Evolutionary conservation across 441 rosid species (phyloP).

Genomic region (Erodium texanum): DNA sequence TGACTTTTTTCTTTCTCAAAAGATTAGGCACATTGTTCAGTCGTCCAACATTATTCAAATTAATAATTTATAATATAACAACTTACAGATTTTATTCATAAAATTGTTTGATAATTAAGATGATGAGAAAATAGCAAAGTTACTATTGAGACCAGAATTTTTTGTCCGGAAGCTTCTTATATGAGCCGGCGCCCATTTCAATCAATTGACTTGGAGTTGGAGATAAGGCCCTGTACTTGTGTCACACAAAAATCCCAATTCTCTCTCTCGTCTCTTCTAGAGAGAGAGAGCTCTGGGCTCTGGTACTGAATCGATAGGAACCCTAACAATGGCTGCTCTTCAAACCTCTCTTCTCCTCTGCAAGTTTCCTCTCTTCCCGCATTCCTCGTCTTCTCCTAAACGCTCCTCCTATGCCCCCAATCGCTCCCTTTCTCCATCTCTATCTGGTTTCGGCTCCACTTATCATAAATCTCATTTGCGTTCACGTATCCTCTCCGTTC

Average conservation of each 20-base stretch:
- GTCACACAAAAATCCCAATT: not conserved
- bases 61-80: too few species aligned
- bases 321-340: conserved; percentile 4
- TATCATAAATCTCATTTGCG: not conserved
- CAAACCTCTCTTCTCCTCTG: conserved; percentile 2
- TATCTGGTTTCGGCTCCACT: not conserved
- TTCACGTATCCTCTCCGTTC: not conserved
- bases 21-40: too few species aligned
- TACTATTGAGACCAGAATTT: not conserved
- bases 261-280: not conserved
- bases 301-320: not conserved
- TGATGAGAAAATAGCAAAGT: too few species aligned
- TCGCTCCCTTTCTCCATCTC: not conserved
- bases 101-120: too few species aligned
- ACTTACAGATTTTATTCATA: too few species aligned
- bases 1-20: too few species aligned
- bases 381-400: not conserved
- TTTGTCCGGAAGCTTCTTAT: not conserved
- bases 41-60: too few species aligned
- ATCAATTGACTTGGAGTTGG: not conserved
- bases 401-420: not conserved
- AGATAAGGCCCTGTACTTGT: not conserved
- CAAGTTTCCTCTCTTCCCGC: not conserved
- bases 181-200: not conserved
- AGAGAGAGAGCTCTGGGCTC: conserved; percentile 2